Evolutionary conservation across 306 rosid genomes (phyloP).

Genomic region (Biancaea sappan): DNA sequence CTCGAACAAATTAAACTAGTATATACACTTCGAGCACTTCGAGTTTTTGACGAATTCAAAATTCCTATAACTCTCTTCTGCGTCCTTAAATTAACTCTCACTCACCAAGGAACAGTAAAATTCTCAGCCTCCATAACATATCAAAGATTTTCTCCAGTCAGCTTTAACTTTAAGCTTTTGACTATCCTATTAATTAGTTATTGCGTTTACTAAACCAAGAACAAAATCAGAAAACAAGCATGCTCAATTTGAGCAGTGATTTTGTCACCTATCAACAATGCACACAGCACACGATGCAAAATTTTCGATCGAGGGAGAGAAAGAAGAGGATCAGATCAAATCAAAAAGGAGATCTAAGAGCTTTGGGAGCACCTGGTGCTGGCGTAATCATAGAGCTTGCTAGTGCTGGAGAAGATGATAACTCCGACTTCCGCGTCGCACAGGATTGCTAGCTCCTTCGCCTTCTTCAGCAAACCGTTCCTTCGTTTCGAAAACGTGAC

Average conservation of each 20-base stretch:
- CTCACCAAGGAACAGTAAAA: neutral
- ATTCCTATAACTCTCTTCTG: neutral
- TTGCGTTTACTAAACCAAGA: neutral
- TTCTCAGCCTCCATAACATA: neutral
- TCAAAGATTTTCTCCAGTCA: neutral
- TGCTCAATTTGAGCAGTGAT: neutral
- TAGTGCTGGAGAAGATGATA: slow-evolving; percentile 86
- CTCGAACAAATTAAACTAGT: neutral
- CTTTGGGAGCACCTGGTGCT: slow-evolving; percentile 60
- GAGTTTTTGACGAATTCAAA: neutral
- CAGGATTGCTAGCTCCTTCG: slow-evolving; percentile 86
- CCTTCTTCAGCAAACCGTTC: slow-evolving; percentile 87
- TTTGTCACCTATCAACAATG: neutral
- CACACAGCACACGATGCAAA: slow-evolving; percentile 5
- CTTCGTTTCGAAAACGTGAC: slow-evolving; percentile 90
- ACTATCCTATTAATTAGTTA: neutral
- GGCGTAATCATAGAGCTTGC: slow-evolving; percentile 83
- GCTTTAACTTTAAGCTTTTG: too few relatives aligned
- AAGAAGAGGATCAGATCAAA: neutral
- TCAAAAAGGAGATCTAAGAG: slow-evolving; percentile 26
- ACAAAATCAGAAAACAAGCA: neutral
- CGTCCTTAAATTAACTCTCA: neutral
- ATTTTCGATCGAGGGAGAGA: neutral
- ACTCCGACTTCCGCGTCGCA: slow-evolving; percentile 96
- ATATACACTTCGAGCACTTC: neutral